These are phyloP conservation scores for Exophiala sp. DNA, from an alignment of 2,329 filamentous ascomycete species.

Conservation along the genomic window DNA sequence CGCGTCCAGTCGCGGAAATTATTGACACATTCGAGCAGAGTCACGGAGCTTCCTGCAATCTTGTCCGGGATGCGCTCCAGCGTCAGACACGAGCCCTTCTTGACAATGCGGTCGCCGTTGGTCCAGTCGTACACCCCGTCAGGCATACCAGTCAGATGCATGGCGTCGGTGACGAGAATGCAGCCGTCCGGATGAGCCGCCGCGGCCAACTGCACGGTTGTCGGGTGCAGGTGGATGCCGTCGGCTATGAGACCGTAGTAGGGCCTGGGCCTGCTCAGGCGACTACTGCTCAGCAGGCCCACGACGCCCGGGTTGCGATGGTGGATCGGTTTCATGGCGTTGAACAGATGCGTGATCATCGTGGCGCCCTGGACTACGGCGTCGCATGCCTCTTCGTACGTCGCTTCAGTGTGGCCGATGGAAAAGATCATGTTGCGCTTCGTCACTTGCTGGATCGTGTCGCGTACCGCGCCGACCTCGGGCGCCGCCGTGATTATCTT, in stretches of 20 bases:
- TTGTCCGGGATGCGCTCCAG: background rate
- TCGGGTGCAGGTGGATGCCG: constrained; percentile 49
- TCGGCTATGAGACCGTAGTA: constrained; percentile 51
- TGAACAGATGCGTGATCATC: constrained; percentile 91
- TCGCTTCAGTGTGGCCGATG: constrained; percentile 47
- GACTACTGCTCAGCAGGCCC: constrained; percentile 63
- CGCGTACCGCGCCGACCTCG: constrained; percentile 35
- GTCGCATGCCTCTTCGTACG: constrained; percentile 55
- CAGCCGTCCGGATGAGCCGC: constrained; percentile 71
- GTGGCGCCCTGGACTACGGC: constrained; percentile 68
- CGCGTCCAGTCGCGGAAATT: constrained; percentile 74
- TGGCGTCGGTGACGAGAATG: constrained; percentile 50
- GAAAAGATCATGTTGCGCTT: constrained; percentile 47
- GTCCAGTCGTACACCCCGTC: constrained; percentile 48
- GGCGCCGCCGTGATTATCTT: too few species aligned
- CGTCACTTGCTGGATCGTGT: constrained; percentile 45
- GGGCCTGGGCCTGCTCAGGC: constrained; percentile 39
- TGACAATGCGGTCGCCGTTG: background rate
- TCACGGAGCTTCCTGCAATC: constrained; percentile 32
- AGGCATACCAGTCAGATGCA: constrained; percentile 48
- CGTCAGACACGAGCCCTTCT: too few species aligned
- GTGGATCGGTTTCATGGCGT: constrained; percentile 83
- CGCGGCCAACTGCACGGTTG: constrained; percentile 45
- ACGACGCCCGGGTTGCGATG: constrained; percentile 88
- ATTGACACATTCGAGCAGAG: constrained; percentile 69